Base-by-base conservation (phyloP, 164 flowering plant genomes). In the Chimonanthus salicifolius region DNA sequence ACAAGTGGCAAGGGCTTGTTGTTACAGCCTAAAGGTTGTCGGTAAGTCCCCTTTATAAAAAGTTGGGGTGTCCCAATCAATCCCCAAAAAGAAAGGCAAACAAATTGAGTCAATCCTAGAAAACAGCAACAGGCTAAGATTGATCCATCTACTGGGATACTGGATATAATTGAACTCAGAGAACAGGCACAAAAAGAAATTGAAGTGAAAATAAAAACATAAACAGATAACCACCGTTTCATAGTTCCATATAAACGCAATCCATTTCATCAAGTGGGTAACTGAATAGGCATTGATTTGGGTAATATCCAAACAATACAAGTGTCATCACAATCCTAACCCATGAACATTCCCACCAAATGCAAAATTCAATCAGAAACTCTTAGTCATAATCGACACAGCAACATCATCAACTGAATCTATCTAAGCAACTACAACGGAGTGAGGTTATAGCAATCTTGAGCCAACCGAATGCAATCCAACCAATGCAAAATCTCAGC, bases 401-500 rank as follows among this genome's bases (percentile, higher is more conserved):
- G 0, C 7, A 62, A 62, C 7, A 62, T 9, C 44, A 63, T 9
- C 33, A 63, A 0, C 21, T 11, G 7, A 63, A 63, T 7, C 66
- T 63, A 66, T 66, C 16, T 54, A 13, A 54, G 60, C 11, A 54
- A n/a, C n/a, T 33, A 33, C 33, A n/a, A 3, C 11, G 60, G 60
- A 54, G 4, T 4, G 60, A 54, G 16, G 20, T 74, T 10, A 50
- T 77, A 80, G 43, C 69, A 80, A 16, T 79, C 73, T 1, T 82
- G 71, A 7, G 90, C 92, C 68, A 92, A 74, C 70, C 75, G 85
- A 33, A 94, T 8, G 74, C 94, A 92, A 44, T 88, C 87, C 83
- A 92, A 73, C 97, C 95, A 91, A 74, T 94, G 97, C 79, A 91
- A 70, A 63, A 87, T 83, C 84, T 92, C 88, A 7, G 79, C 81